Conservation (phyloP, 2,329 filamentous ascomycete species). For the Peltaster fructicola region DNA sequence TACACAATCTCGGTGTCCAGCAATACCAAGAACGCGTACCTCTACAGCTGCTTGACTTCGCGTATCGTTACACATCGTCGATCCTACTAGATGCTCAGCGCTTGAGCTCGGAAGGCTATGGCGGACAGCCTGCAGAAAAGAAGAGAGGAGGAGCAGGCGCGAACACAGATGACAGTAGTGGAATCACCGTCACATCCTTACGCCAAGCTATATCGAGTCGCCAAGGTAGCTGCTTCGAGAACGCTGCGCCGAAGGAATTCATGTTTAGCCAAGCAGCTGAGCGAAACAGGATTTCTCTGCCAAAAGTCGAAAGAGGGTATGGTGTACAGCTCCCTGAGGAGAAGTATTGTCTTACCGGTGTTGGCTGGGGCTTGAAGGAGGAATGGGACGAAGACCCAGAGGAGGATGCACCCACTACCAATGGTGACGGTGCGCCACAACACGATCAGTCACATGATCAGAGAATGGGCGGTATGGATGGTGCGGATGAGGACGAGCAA, state of each 20-base stretch:
- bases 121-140: constrained; percentile 14
- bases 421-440: constrained; percentile 22
- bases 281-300: constrained; percentile 48
- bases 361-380: constrained; percentile 38
- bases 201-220: constrained; percentile 55
- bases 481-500: constrained; percentile 14
- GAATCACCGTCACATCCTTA: constrained; percentile 47
- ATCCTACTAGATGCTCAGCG: constrained; percentile 56
- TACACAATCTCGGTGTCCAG: constrained; percentile 61
- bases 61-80: constrained; percentile 61
- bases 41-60: constrained; percentile 68
- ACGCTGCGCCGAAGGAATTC: constrained; percentile 52
- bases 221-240: constrained; percentile 52
- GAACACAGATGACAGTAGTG: constrained; percentile 27
- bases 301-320: constrained; percentile 37
- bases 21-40: constrained; percentile 70
- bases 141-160: constrained; percentile 7
- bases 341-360: constrained; percentile 41
- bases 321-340: constrained; percentile 44
- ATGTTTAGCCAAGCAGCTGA: constrained; percentile 56
- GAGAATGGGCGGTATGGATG: constrained; percentile 26
- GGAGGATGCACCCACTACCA: constrained; percentile 20
- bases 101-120: constrained; percentile 51
- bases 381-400: constrained; percentile 40
- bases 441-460: constrained; percentile 13